A percentile compares a stretch with the other conserved stretches of the same genome.
phyloP scores from a whole-genome alignment of 805 yeast genomes.

The Millerozyma miso region DNA sequence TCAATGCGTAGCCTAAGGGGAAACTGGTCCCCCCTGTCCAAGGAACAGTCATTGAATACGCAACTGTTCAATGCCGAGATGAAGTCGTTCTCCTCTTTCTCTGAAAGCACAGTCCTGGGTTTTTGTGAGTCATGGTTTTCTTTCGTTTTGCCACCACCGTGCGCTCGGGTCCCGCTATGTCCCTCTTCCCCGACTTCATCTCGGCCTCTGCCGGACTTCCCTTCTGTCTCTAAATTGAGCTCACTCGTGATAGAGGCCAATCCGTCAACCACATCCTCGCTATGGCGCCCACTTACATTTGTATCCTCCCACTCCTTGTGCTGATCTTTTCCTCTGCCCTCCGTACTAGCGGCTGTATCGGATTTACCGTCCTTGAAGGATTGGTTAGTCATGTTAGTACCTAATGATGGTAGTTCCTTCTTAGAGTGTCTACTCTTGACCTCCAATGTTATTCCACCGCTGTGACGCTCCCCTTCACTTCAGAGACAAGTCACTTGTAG shows the following conservation, averaged over 20 bases:
- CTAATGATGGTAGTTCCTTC: background rate
- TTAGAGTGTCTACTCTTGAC: background rate
- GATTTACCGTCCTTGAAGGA: background rate
- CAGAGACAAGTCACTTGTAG: background rate
- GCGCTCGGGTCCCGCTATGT: background rate
- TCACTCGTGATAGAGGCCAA: background rate
- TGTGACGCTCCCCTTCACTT: background rate
- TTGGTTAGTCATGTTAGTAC: background rate
- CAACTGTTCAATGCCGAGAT: slow-evolving; percentile 5
- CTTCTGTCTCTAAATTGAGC: background rate
- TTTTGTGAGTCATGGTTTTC: background rate
- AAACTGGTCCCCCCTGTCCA: slow-evolving; percentile 5
- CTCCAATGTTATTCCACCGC: background rate
- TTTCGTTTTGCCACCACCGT: background rate
- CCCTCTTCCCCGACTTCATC: background rate
- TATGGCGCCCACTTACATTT: background rate
- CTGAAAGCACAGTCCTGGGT: background rate
- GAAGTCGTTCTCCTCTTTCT: background rate
- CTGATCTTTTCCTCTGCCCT: background rate
- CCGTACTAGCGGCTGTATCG: slow-evolving; percentile 3
- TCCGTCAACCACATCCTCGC: background rate
- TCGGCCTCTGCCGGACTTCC: background rate
- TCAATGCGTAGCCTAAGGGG: slow-evolving; percentile 5
- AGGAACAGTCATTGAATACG: slow-evolving; percentile 3
- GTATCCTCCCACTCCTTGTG: background rate